Evolutionary conservation across 2,329 filamentous ascomycete species (phyloP).

Genomic region (Trichoderma cornu-damae): DNA sequence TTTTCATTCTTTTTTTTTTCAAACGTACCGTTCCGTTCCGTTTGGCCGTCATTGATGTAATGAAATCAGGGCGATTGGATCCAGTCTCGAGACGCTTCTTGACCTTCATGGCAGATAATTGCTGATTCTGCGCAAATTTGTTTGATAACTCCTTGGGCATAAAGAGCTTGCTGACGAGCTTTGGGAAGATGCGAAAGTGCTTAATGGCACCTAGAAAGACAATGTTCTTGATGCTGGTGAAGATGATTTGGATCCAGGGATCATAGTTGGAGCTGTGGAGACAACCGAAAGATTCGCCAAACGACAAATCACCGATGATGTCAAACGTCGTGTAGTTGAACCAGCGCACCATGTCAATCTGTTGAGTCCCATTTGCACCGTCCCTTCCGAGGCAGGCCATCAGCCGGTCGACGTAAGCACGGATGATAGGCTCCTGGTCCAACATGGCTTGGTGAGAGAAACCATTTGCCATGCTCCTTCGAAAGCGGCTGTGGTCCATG

Average conservation of each 20-base stretch:
- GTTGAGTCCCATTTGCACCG: slow-evolving; percentile 6
- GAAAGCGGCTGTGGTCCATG: slow-evolving; percentile 23
- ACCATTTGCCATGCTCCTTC: slow-evolving; percentile 26
- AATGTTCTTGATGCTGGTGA: slow-evolving; percentile 17
- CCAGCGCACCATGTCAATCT: slow-evolving; percentile 27
- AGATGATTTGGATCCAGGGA: slow-evolving; percentile 27
- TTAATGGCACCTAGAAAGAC: background rate
- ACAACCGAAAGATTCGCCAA: slow-evolving; percentile 30
- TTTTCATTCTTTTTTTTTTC: too few relatives aligned
- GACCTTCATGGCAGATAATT: slow-evolving; percentile 9
- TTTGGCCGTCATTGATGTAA: slow-evolving; percentile 9
- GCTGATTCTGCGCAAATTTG: slow-evolving; percentile 6
- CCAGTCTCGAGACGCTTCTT: slow-evolving; percentile 4
- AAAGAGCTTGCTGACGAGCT: background rate
- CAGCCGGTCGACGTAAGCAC: slow-evolving; percentile 27
- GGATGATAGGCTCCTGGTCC: slow-evolving; percentile 30
- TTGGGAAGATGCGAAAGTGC: background rate
- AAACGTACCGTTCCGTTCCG: slow-evolving; percentile 3
- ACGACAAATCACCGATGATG: slow-evolving; percentile 29
- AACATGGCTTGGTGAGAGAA: slow-evolving; percentile 31
- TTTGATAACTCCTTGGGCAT: background rate
- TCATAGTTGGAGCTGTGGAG: slow-evolving; percentile 25
- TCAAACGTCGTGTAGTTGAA: slow-evolving; percentile 31
- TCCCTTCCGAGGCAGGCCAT: slow-evolving; percentile 22
- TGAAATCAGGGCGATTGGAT: slow-evolving; percentile 15